Evolutionary conservation across 2,329 filamentous ascomycete species (phyloP).

Genomic region (Beauveria caledonica): DNA sequence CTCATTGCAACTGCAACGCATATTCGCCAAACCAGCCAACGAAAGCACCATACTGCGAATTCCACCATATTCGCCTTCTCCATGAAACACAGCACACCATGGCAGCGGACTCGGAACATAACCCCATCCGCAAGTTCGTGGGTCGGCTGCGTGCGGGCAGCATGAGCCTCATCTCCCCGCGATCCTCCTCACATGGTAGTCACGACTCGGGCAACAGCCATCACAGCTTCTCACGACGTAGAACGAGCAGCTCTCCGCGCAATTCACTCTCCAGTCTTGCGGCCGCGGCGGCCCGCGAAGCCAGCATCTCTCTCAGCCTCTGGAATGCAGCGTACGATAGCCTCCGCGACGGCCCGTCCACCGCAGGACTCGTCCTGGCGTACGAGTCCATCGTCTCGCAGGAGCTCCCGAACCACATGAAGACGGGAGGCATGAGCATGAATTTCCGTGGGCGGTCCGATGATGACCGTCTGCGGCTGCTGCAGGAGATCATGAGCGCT

Average conservation of each 20-base stretch:
- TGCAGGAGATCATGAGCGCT: slow-evolving; percentile 22
- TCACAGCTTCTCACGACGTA: background rate
- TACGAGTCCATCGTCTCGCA: slow-evolving; percentile 30
- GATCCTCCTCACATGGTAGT: background rate
- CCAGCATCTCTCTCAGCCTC: slow-evolving; percentile 20
- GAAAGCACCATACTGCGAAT: background rate
- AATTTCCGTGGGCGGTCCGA: slow-evolving; percentile 16
- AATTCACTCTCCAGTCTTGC: slow-evolving; percentile 1
- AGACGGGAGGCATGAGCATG: slow-evolving; percentile 22
- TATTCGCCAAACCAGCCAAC: background rate
- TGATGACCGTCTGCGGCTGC: slow-evolving; percentile 21
- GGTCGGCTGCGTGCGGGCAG: slow-evolving; percentile 8
- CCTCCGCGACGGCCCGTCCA: slow-evolving; percentile 22
- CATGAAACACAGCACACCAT: background rate
- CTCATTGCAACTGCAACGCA: background rate
- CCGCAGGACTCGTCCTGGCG: slow-evolving; percentile 24
- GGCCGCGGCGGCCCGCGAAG: slow-evolving; percentile 8
- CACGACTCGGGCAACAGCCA: background rate
- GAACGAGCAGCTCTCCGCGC: slow-evolving; percentile 1
- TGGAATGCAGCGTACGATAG: slow-evolving; percentile 29
- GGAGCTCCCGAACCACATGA: slow-evolving; percentile 25
- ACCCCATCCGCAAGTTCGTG: slow-evolving; percentile 7
- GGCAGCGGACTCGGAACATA: background rate
- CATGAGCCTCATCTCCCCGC: slow-evolving; percentile 9
- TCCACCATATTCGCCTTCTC: background rate